Base-by-base conservation (phyloP, 441 rosid species). In the Pelargonium cotyledonis region DNA sequence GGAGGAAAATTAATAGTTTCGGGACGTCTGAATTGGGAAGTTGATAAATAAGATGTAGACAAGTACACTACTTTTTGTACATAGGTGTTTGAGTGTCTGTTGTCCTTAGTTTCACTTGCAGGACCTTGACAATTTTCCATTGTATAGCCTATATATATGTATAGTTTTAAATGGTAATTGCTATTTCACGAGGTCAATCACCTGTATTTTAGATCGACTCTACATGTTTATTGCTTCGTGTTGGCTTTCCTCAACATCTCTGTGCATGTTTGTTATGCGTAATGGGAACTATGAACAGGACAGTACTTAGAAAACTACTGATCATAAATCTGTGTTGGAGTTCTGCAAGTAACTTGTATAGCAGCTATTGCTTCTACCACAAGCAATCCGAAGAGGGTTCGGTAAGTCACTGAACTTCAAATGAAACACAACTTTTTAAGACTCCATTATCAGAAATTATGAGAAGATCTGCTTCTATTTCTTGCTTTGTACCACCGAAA, bases 1-100 rank as follows among this genome's bases (percentile, higher is more conserved):
- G 23, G 78, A 79, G 68, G 90, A 84, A 65, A 82, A 82, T 78
- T 78, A 63, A 31, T 47, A 23, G 1, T 2, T 23, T 23, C 26
- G 26, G 26, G 57, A 14, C 38, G 67, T 75, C 64, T 41, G 69
- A 58, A n/a, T 72, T 67, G 69, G 40, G 60, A 29, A 40, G 68
- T 62, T 8, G 47, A 8, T 38, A 21, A 65, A 69, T 11, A 58
- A 62, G 49, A 43, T 47, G 19, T 49, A 67, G 51, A 63, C 43
- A 26, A 68, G 60, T 0, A n/a, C 55, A 61, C 18, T 61, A 41
- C 62, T 26, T 1, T 3, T 43, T 74, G 81, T 79, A 68, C 15
- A 79, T 76, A 68, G 21, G 73, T 64, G 68, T 58, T 69, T 66
- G 72, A 53, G 23, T 68, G 16, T 69, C 70, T 43, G 46, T 49